Conservation (phyloP, 805 yeast genomes). For the Middelhovenomyces tepae region DNA sequence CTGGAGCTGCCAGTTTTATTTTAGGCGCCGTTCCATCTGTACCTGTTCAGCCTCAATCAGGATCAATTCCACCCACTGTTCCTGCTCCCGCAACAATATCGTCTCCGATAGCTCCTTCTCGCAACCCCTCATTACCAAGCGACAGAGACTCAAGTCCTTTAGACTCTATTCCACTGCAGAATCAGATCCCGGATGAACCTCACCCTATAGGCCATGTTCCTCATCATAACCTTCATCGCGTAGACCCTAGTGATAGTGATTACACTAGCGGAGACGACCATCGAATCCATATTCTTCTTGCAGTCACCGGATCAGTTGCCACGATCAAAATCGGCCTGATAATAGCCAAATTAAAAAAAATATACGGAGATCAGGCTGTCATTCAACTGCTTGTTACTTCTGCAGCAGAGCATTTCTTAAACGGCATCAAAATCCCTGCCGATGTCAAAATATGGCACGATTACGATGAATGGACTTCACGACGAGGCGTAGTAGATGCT, state of each 20-base stretch:
- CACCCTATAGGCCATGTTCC: background rate
- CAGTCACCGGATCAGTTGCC: constrained; percentile 95
- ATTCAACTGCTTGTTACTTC: constrained; percentile 76
- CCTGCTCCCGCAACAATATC: constrained; percentile 1
- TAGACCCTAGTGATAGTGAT: background rate
- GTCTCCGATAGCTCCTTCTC: background rate
- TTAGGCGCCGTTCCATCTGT: background rate
- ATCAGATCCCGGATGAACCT: background rate
- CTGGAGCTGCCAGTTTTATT: constrained; percentile 1
- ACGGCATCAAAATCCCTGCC: constrained; percentile 25
- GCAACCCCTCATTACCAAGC: background rate
- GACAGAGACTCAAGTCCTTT: background rate
- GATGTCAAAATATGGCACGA: constrained; percentile 89
- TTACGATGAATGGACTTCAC: constrained; percentile 84
- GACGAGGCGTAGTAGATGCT: constrained; percentile 68
- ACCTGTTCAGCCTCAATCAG: background rate
- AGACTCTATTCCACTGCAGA: background rate
- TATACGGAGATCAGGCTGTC: constrained; percentile 68
- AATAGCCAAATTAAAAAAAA: constrained; percentile 74
- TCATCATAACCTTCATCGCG: background rate
- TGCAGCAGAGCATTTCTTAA: constrained; percentile 28
- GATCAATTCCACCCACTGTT: background rate
- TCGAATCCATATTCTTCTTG: constrained; percentile 79
- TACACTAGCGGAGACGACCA: constrained; percentile 3
- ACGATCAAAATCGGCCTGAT: constrained; percentile 88